Conservation (phyloP, 73 alveolate genomes). For the Tetrahymena thermophila region DNA sequence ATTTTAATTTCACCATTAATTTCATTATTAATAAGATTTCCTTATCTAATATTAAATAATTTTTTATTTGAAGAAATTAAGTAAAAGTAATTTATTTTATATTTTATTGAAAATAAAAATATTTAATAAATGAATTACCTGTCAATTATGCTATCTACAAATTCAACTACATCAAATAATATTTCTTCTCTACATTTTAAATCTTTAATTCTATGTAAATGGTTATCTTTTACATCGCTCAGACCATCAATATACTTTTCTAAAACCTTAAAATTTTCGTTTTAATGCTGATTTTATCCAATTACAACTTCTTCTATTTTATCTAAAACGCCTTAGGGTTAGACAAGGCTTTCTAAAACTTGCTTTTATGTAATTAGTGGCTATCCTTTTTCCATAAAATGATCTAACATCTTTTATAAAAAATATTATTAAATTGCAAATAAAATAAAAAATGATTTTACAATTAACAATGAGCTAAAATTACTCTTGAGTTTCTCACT, state of each 20-base stretch:
- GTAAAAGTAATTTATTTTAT: no score
- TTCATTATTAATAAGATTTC: constrained; percentile 12
- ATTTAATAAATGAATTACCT: neutral
- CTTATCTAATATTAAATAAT: neutral
- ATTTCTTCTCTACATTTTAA: constrained; percentile 39
- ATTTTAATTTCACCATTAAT: constrained; percentile 45
- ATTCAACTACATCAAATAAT: constrained; percentile 35
- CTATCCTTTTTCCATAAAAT: constrained; percentile 25
- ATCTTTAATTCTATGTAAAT: constrained; percentile 3
- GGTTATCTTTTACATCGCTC: constrained; percentile 22
- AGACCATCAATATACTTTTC: constrained; percentile 32
- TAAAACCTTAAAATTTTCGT: constrained; percentile 12
- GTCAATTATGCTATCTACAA: constrained; percentile 27
- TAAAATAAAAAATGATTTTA: neutral
- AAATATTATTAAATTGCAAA: neutral
- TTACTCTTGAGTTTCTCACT: constrained; percentile 29
- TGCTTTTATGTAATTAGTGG: constrained; percentile 32
- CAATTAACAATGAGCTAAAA: neutral
- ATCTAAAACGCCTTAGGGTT: constrained; percentile 29
- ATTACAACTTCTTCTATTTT: constrained; percentile 30
- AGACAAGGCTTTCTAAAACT: constrained; percentile 22
- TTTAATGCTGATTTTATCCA: constrained; percentile 26
- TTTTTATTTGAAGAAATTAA: no score
- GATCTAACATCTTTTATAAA: constrained; percentile 28
- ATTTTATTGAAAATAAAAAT: neutral